phyloP scores from a whole-genome alignment of 345 rosid species.

The Eucalyptus coolabah region DNA sequence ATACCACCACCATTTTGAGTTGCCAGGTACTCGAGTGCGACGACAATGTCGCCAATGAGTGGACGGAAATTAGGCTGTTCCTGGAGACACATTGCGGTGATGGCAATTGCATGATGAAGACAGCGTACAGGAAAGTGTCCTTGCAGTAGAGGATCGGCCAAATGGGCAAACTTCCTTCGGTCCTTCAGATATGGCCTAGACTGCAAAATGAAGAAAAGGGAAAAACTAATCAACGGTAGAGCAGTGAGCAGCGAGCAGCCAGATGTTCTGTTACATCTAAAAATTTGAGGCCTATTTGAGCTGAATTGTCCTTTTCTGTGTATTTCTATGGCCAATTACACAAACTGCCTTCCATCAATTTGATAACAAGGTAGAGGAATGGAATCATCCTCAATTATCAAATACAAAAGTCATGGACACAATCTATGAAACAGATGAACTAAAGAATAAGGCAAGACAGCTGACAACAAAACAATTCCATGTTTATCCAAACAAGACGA shows the following conservation, averaged over 20 bases:
- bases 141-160: conserved; percentile 70
- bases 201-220: conserved; percentile 18
- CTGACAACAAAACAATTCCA: not conserved
- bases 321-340: not conserved
- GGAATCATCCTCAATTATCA: not conserved
- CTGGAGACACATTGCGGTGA: conserved; percentile 84
- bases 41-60: conserved; percentile 73
- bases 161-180: conserved; percentile 47
- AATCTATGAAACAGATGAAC: not conserved
- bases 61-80: conserved; percentile 93
- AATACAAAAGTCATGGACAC: not conserved
- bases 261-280: not conserved
- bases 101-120: conserved; percentile 81
- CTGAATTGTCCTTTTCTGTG: not conserved
- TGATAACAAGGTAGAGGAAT: not conserved
- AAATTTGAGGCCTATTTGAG: not conserved
- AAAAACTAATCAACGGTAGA: not conserved
- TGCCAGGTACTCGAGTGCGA: conserved; percentile 69
- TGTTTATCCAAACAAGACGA: not conserved
- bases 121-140: conserved; percentile 69
- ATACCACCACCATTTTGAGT: conserved; percentile 17
- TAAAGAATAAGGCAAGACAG: not conserved
- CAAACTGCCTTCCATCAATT: not conserved
- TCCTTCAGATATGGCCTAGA: conserved; percentile 60
- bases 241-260: not conserved